Conservation (phyloP, 2,329 filamentous ascomycete genomes). For the Fusarium liriodendri region DNA sequence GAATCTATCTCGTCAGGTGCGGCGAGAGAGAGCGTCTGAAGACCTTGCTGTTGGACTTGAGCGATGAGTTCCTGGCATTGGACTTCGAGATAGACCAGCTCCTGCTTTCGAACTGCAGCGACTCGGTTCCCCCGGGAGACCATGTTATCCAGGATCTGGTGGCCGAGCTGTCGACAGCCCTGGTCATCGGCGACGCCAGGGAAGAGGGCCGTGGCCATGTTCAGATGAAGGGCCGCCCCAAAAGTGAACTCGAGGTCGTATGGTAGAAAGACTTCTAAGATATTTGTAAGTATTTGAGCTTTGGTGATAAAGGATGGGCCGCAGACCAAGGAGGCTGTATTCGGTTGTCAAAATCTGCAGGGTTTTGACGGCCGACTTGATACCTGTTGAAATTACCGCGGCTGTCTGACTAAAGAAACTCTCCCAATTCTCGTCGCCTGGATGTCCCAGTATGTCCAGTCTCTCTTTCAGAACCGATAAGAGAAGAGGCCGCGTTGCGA, state of each 20-base stretch:
- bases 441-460: constrained; percentile 43
- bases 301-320: not conserved
- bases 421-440: constrained; percentile 45
- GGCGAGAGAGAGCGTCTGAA: constrained; percentile 40
- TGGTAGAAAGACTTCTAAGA: constrained; percentile 50
- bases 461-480: constrained; percentile 53
- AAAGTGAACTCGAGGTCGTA: constrained; percentile 54
- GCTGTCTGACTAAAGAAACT: constrained; percentile 49
- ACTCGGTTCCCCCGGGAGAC: constrained; percentile 48
- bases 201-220: constrained; percentile 52
- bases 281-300: not conserved
- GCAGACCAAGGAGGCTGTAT: constrained; percentile 50
- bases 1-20: constrained; percentile 17
- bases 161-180: constrained; percentile 32
- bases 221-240: constrained; percentile 49
- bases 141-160: constrained; percentile 50
- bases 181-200: constrained; percentile 44
- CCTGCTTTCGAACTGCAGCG: constrained; percentile 47
- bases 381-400: constrained; percentile 52
- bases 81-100: constrained; percentile 45
- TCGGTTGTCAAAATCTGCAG: constrained; percentile 52
- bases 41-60: constrained; percentile 40
- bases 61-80: constrained; percentile 44
- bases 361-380: constrained; percentile 55
- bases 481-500: constrained; percentile 53